These are phyloP conservation scores for Agarophyton chilense DNA, from an alignment of 23 red algal genomes.

Conservation along the genomic window DNA sequence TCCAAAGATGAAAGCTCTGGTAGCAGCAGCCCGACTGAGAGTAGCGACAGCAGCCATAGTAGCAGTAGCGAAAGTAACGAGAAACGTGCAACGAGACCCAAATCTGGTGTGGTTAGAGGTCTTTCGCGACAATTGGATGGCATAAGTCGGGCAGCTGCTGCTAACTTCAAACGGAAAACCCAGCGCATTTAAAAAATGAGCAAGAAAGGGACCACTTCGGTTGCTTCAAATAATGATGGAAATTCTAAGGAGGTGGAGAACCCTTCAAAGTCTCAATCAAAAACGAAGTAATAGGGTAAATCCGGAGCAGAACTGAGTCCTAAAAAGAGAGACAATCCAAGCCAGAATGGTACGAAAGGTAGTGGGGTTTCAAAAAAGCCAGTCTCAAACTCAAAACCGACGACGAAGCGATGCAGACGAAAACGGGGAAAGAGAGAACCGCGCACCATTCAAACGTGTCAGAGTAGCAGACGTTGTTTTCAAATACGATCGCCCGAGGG, in stretches of 20 bases:
- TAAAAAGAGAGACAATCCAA: neutral
- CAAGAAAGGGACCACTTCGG: neutral
- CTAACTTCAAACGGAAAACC: neutral
- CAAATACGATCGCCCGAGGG: conserved; percentile 54
- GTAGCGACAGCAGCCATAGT: neutral
- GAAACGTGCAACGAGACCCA: neutral
- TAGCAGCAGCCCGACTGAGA: too few relatives aligned
- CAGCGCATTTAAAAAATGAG: neutral
- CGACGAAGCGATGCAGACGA: neutral
- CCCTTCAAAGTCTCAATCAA: neutral
- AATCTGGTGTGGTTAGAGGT: conserved; percentile 11
- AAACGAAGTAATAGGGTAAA: neutral
- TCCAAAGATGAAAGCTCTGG: neutral
- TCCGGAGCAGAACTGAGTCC: neutral
- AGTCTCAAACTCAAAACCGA: neutral
- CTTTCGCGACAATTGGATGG: neutral
- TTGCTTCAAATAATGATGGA: neutral
- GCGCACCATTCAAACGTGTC: conserved; percentile 75
- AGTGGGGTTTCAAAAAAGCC: neutral
- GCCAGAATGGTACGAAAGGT: neutral
- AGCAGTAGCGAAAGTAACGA: conserved; percentile 15
- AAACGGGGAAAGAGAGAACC: conserved; percentile 3
- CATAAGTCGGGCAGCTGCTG: neutral
- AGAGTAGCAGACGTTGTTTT: conserved; percentile 61
- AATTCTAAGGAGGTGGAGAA: neutral